These are phyloP conservation scores for Emericellopsis terricola DNA, from an alignment of 495 filamentous ascomycete species.

Conservation along the genomic window DNA sequence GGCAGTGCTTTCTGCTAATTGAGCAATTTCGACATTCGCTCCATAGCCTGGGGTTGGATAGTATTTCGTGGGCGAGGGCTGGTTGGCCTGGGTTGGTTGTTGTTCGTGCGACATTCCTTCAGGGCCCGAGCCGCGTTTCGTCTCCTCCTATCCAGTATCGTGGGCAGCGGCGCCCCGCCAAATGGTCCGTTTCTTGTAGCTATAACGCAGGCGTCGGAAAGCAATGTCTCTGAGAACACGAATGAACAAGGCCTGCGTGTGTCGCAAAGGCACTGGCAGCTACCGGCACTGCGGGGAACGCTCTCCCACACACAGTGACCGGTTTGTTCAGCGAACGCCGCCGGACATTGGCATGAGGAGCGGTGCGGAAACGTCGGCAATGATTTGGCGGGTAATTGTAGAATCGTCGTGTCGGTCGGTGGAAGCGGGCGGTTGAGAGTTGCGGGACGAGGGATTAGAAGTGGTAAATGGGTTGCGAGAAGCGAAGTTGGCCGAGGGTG, in stretches of 20 bases:
- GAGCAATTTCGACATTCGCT: background rate
- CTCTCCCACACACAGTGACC: constrained; percentile 3
- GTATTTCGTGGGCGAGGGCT: constrained; percentile 15
- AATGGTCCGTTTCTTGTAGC: no score
- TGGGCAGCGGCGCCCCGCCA: no score
- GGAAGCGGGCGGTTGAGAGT: no score
- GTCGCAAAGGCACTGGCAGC: constrained; percentile 1
- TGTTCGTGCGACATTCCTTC: constrained; percentile 26
- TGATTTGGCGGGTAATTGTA: no score
- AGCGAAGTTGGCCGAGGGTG: background rate
- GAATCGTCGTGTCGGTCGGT: no score
- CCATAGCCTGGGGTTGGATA: constrained; percentile 12
- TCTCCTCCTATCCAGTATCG: no score
- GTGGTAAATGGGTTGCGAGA: no score
- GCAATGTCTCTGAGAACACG: no score
- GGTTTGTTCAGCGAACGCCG: constrained; percentile 3
- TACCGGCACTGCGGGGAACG: constrained; percentile 2
- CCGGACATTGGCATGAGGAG: constrained; percentile 2
- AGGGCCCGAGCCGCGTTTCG: no score
- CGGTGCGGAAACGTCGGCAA: background rate
- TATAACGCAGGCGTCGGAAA: no score
- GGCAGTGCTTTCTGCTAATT: background rate
- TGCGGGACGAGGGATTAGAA: no score
- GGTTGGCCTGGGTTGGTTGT: constrained; percentile 9
- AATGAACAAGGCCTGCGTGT: no score